Evolutionary conservation across 2,329 filamentous ascomycete genomes (phyloP), one percentile per base, ranked within the genome.

Genomic region (Neopestalotiopsis rosae): DNA sequence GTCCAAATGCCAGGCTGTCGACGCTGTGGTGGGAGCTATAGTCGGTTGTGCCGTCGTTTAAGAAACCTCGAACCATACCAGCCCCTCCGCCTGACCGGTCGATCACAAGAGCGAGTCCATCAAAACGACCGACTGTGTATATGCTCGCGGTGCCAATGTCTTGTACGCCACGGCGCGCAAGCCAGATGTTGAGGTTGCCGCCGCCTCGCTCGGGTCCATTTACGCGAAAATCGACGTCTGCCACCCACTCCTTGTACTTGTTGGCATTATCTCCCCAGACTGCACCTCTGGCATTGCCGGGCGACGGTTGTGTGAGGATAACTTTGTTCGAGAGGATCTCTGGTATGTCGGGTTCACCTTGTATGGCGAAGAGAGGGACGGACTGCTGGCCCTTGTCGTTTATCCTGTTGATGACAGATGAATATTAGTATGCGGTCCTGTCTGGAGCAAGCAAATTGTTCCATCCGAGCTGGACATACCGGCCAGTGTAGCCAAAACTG

Each of bases 181-280:
- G 94, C 96, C 96, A 99, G 76, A 99, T 87, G 81, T 98, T 95
- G 74, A 99, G 84, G 81, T 97, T 98, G 63, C 96, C 96, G 69
- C 91, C 90, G 65, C 91, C 94, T 74, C 93, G 87, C 78, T 98
- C 96, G 71, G 92, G 91, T 7, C 96, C 96, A 70, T 89, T 94
- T 66, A 91, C 93, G 73, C 96, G 90, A 81, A 99, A 98, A 77
- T 96, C 91, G 74, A 98, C 86, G 76, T 97, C 93, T 65, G 91
- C 90, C 9, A 89, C 88, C 94, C 94, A 99, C 79, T 91, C 87
- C n/a, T 86, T 81, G 70, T 91, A 84, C 74, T 89, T 81, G 63
- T 92, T 85, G 42, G 86, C 77, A 69, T 85, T 79, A 71, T 94
- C 89, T 40, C 91, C 86, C 95, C 96, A 99, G 74, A 96, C 79